Conservation (phyloP, 2,329 filamentous ascomycete species). For the Fusarium mangiferae region DNA sequence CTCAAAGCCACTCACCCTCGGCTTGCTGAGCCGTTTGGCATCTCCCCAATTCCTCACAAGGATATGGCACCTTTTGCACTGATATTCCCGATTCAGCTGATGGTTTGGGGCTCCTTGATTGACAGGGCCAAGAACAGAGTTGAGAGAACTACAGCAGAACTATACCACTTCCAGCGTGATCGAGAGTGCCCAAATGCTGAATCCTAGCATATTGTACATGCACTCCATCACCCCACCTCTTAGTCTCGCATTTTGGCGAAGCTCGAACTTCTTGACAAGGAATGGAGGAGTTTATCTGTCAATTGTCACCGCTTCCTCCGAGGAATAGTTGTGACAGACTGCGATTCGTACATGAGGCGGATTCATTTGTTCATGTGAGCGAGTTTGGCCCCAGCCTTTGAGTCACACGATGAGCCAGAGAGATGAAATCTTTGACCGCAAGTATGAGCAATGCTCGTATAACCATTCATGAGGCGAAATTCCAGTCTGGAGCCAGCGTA, state of each 20-base stretch:
- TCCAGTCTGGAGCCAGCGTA: constrained; percentile 17
- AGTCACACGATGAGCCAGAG: constrained; percentile 37
- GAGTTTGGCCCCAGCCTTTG: constrained; percentile 23
- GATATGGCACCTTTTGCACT: constrained; percentile 18
- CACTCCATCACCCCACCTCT: constrained; percentile 30
- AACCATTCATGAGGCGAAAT: constrained; percentile 34
- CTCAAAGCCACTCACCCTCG: constrained; percentile 31
- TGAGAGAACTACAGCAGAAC: constrained; percentile 25
- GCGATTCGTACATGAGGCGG: constrained; percentile 21
- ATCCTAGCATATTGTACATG: constrained; percentile 35
- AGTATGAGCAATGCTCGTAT: constrained; percentile 31
- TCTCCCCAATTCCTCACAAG: constrained; percentile 29
- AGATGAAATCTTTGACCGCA: constrained; percentile 38
- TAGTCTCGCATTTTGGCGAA: constrained; percentile 14
- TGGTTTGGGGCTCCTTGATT: constrained; percentile 19
- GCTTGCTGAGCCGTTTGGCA: constrained; percentile 14
- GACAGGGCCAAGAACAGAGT: constrained; percentile 16
- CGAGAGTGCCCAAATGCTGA: constrained; percentile 39
- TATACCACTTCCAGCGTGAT: constrained; percentile 39
- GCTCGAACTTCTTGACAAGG: constrained; percentile 26
- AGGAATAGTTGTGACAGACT: constrained; percentile 17
- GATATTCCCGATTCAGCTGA: constrained; percentile 36
- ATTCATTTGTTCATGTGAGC: constrained; percentile 39
- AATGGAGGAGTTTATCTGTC: constrained; percentile 19
- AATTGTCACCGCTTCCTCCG: constrained; percentile 21